Evolutionary conservation across 306 rosid species (phyloP).

Genomic region (Cucumis sativus): Cucumber_9930_V3 NC_026658.2:3248501-3249000

Average conservation of each 20-base stretch:
- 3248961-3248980: slow-evolving; percentile 4
- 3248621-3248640: slow-evolving; percentile 34
- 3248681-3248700: slow-evolving; percentile 34
- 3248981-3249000: neutral
- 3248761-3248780: slow-evolving; percentile 30
- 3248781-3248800: neutral
- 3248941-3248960: neutral
- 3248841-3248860: slow-evolving; percentile 9
- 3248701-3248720: neutral
- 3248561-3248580: neutral
- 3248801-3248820: neutral
- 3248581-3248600: neutral
- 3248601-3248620: neutral
- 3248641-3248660: slow-evolving; percentile 26
- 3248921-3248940: neutral
- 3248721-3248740: slow-evolving; percentile 9
- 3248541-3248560: neutral
- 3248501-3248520: neutral
- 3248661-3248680: slow-evolving; percentile 30
- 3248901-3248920: neutral
- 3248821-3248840: neutral
- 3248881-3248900: neutral
- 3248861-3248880: slow-evolving; percentile 13
- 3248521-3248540: neutral
- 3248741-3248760: slow-evolving; percentile 39